Evolutionary conservation across 768 basidiomycete genomes (phyloP), one percentile per base, ranked within the genome.

Genomic region (Sistotremastrum niveocremeum): DNA sequence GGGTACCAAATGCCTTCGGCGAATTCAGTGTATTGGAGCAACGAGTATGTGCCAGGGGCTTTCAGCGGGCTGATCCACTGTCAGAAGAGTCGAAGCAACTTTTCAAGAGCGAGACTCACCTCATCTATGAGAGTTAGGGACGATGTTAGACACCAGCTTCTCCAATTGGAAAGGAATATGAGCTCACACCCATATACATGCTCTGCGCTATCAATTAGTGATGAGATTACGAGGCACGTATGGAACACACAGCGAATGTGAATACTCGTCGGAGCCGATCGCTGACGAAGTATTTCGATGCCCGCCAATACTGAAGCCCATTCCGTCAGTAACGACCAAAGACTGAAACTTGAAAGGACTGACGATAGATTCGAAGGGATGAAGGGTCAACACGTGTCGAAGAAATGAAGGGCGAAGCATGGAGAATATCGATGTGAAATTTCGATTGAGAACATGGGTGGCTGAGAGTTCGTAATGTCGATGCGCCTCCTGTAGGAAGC

Each of bases 21-120:
- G 1, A 63, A 57, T 54, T 68, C 65, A 29, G 65, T 63, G 58
- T 66, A 68, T 46, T 68, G 65, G 3, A 68, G 56, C 1, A 68
- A 54, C 12, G 56, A 59, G 52, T 68, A 68, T 3, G 65, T 65
- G 10, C 64, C 67, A 7, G 66, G 67, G 0, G 67, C 60, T 36
- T 67, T 64, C 49, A 63, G 66, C 2, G 67, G 67, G 7, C 61
- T 63, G 51, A 60, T 63, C n/a, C n/a, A n/a, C n/a, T n/a, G n/a
- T n/a, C n/a, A n/a, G n/a, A n/a, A n/a, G n/a, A n/a, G n/a, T n/a
- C n/a, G n/a, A n/a, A n/a, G n/a, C n/a, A n/a, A n/a, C n/a, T n/a
- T n/a, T n/a, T n/a, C n/a, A n/a, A n/a, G n/a, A n/a, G n/a, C n/a
- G n/a, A n/a, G n/a, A n/a, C n/a, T n/a, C 59, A 52, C 52, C 53